phyloP scores from a whole-genome alignment of 805 yeast genomes.

The Zygoascus flipseniorum region DNA sequence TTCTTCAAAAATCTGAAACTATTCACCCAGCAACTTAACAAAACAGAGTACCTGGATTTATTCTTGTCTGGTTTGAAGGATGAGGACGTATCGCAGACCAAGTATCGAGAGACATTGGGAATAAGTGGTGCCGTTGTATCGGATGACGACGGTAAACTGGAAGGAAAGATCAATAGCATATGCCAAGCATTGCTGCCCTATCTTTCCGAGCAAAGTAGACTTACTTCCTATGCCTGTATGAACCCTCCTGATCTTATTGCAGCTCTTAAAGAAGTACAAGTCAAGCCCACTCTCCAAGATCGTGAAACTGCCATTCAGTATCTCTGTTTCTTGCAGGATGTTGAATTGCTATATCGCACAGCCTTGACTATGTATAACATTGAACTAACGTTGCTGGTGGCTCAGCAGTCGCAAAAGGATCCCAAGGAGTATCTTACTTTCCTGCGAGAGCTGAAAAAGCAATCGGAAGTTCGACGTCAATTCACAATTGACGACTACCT shows the following conservation, averaged over 20 bases:
- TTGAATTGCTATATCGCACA: constrained; percentile 67
- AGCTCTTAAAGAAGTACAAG: constrained; percentile 59
- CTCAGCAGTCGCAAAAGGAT: constrained; percentile 95
- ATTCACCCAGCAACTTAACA: constrained; percentile 62
- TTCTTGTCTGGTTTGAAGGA: constrained; percentile 80
- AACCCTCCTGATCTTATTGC: constrained; percentile 75
- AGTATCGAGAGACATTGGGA: constrained; percentile 63
- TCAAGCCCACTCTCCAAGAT: constrained; percentile 38
- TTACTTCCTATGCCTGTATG: constrained; percentile 90
- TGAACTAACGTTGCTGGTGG: constrained; percentile 69
- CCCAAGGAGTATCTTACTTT: constrained; percentile 96
- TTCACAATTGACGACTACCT: constrained; percentile 76
- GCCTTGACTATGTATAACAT: constrained; percentile 80
- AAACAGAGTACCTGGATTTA: constrained; percentile 71
- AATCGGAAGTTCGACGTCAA: constrained; percentile 54
- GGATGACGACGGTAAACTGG: constrained; percentile 10
- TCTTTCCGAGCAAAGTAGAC: constrained; percentile 56
- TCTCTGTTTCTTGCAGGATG: constrained; percentile 84
- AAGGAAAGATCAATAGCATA: constrained; percentile 55
- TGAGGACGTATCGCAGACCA: constrained; percentile 75
- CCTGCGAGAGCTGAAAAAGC: constrained; percentile 66
- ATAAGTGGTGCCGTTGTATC: neutral
- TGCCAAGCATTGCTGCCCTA: constrained; percentile 63
- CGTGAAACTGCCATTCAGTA: constrained; percentile 69
- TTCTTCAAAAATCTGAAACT: constrained; percentile 55